Evolutionary conservation across 148 eudicot species (phyloP).

Genomic region (Heliamphora exappendiculata): DNA sequence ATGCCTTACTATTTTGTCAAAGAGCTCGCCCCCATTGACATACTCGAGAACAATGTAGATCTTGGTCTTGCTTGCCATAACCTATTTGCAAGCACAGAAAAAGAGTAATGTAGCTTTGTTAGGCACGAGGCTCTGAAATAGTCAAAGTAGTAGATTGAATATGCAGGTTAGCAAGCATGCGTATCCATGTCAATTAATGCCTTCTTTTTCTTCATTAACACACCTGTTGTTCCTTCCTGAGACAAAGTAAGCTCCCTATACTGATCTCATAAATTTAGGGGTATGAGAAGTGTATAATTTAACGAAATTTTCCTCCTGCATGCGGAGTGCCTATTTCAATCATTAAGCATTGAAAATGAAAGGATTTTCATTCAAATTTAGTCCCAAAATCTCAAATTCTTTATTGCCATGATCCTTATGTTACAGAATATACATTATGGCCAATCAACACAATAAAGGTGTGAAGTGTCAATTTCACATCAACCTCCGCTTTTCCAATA

Average conservation of each 20-base stretch:
- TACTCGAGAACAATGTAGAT: slow-evolving; percentile 85
- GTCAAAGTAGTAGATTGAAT: background rate
- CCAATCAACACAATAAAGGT: background rate
- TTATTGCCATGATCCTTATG: background rate
- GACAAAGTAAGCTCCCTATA: background rate
- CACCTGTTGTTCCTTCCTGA: background rate
- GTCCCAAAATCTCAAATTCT: background rate
- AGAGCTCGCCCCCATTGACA: slow-evolving; percentile 86
- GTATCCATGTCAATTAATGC: background rate
- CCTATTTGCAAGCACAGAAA: slow-evolving; percentile 34
- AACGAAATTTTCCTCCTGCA: too few relatives aligned
- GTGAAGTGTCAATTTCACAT: too few relatives aligned
- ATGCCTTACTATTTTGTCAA: slow-evolving; percentile 74
- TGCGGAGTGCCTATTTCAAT: too few relatives aligned
- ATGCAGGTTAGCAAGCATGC: background rate
- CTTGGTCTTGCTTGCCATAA: slow-evolving; percentile 90
- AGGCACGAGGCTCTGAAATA: background rate
- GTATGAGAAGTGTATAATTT: too few relatives aligned
- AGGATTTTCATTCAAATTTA: background rate
- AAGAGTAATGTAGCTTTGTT: slow-evolving; percentile 5
- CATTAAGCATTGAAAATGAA: too few relatives aligned
- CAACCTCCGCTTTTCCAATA: too few relatives aligned
- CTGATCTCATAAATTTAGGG: background rate
- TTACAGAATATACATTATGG: background rate
- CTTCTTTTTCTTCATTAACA: background rate